These are phyloP conservation scores for Aspergillus sclerotioniger DNA, from an alignment of 495 filamentous ascomycete species.

Conservation along the genomic window DNA sequence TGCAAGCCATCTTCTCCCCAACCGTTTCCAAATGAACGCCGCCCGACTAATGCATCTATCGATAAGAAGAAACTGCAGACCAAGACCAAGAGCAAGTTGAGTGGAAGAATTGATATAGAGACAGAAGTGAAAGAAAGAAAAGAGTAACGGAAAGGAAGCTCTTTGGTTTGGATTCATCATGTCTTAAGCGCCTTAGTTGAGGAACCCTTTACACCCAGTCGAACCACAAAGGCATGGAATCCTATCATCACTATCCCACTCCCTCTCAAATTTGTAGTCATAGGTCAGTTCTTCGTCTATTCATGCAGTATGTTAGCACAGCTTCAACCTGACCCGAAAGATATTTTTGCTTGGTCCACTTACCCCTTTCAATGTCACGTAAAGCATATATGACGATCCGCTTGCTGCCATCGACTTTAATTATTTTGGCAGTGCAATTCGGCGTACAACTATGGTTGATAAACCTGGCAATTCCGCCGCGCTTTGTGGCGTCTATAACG, in stretches of 20 bases:
- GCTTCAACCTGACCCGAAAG: background rate
- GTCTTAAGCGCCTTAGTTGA: conserved; percentile 66
- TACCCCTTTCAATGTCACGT: conserved; percentile 90
- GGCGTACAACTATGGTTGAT: conserved; percentile 99
- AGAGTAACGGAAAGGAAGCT: background rate
- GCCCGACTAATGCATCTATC: background rate
- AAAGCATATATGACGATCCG: conserved; percentile 98
- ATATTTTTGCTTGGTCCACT: conserved; percentile 35
- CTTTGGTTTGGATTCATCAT: background rate
- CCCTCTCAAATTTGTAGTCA: conserved; percentile 99
- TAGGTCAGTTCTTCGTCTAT: conserved; percentile 98
- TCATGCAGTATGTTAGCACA: conserved; percentile 41
- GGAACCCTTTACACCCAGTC: conserved; percentile 94
- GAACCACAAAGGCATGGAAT: conserved; percentile 97
- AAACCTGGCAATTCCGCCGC: conserved; percentile 95
- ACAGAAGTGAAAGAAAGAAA: background rate
- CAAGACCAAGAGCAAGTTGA: background rate
- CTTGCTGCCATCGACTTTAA: conserved; percentile 98
- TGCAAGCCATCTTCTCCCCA: background rate
- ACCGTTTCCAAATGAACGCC: background rate
- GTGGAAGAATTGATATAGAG: background rate
- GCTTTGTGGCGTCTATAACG: conserved; percentile 97
- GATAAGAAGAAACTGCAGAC: background rate
- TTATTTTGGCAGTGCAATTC: conserved; percentile 99
- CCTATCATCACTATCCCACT: conserved; percentile 89